A percentile compares a stretch with the other conserved stretches of the same genome.
These are phyloP conservation scores for Pythium aphanidermatum DNA, from an alignment of 352 stramenopile species.

Conservation along the genomic window DNA sequence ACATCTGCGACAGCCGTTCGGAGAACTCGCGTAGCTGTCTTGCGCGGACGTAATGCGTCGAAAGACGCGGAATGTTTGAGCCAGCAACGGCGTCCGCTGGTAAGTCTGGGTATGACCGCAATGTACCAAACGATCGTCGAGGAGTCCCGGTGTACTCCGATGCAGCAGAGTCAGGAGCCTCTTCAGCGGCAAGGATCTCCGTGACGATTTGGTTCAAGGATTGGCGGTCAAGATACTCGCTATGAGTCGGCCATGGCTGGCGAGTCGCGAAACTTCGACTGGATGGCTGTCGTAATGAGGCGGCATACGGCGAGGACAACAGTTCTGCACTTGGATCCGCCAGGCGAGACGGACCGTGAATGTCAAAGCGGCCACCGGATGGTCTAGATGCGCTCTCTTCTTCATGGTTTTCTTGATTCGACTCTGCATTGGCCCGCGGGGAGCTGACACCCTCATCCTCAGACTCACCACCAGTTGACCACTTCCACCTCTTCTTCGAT, in stretches of 20 bases:
- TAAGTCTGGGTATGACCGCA: slow-evolving; percentile 14
- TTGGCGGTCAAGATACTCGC: too few species aligned
- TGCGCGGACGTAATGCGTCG: slow-evolving; percentile 7
- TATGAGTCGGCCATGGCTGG: slow-evolving; percentile 1
- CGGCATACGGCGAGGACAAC: slow-evolving; percentile 18
- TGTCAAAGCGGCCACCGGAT: slow-evolving; percentile 6
- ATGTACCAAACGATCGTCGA: slow-evolving; percentile 13
- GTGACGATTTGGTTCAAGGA: slow-evolving; percentile 13
- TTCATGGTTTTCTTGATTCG: slow-evolving; percentile 2
- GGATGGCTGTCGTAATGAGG: slow-evolving; percentile 16
- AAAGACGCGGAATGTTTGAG: slow-evolving; percentile 13
- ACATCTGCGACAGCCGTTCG: slow-evolving; percentile 16
- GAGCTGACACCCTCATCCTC: slow-evolving; percentile 16
- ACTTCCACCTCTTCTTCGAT: slow-evolving; percentile 83
- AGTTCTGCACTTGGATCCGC: slow-evolving; percentile 22
- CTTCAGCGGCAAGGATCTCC: too few species aligned
- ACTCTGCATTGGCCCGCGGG: background rate
- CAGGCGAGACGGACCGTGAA: background rate
- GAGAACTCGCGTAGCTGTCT: slow-evolving; percentile 8
- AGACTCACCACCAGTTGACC: slow-evolving; percentile 32
- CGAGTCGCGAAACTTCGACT: slow-evolving; percentile 18
- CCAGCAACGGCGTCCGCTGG: slow-evolving; percentile 7
- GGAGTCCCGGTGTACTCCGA: background rate
- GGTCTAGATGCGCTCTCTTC: slow-evolving; percentile 3
- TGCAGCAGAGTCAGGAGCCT: background rate